Conservation (phyloP, 1,139 yeast species). For the Zhuliangozyma blackwelliae region DNA sequence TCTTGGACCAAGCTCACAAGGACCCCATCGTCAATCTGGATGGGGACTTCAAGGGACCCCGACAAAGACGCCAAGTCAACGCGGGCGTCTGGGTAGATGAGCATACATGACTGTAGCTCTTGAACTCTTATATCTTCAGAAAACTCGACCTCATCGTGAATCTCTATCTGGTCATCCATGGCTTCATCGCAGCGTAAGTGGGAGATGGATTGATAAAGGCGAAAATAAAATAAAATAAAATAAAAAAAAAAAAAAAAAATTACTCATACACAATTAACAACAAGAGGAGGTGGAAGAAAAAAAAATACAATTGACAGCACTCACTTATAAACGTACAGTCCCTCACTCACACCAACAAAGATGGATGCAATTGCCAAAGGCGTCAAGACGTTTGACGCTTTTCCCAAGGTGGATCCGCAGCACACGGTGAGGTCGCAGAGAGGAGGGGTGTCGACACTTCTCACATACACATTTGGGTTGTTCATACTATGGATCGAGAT, state of each 20-base stretch:
- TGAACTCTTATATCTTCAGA: conserved; percentile 24
- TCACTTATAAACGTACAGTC: too few species aligned
- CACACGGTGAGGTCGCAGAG: conserved; percentile 71
- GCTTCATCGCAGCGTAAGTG: not conserved
- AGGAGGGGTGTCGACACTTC: conserved; percentile 73
- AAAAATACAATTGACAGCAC: too few species aligned
- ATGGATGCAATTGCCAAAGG: conserved; percentile 37
- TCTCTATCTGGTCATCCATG: not conserved
- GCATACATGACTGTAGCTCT: conserved; percentile 45
- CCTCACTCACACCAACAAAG: too few species aligned
- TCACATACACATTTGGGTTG: conserved; percentile 56
- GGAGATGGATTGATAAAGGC: too few species aligned
- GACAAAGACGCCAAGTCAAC: conserved; percentile 13
- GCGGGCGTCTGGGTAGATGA: conserved; percentile 47
- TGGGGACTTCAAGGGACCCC: conserved; percentile 27
- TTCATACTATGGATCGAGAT: conserved; percentile 82
- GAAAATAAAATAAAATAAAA: too few species aligned
- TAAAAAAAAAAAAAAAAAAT: too few species aligned
- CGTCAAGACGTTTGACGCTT: conserved; percentile 79
- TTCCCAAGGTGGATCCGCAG: conserved; percentile 78
- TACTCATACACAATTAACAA: too few species aligned
- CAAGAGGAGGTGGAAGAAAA: too few species aligned
- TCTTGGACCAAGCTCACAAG: conserved; percentile 2
- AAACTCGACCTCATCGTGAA: conserved; percentile 9
- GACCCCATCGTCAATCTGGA: conserved; percentile 18